Evolutionary conservation across 768 basidiomycete species (phyloP).

Genomic region (Crepidotus variabilis): DNA sequence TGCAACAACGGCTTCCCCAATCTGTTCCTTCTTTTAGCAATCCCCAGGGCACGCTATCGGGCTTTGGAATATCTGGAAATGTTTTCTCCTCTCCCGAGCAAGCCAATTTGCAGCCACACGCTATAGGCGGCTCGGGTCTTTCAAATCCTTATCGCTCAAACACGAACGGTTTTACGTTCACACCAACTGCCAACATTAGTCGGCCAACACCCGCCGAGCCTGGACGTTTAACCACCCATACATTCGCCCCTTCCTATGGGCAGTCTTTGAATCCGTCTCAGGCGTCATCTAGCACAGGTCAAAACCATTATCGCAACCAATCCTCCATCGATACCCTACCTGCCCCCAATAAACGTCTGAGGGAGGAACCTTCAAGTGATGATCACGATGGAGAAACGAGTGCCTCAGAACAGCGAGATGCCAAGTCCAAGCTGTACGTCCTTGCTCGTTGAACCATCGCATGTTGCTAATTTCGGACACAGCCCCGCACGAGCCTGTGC

Average conservation of each 20-base stretch:
- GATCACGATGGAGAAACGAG: slow-evolving; percentile 31
- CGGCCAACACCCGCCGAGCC: background rate
- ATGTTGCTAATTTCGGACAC: slow-evolving; percentile 8
- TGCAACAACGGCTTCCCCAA: background rate
- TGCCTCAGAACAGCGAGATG: slow-evolving; percentile 30
- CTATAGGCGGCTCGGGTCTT: background rate
- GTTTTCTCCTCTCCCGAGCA: background rate
- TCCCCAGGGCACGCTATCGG: background rate
- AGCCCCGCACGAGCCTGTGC: slow-evolving; percentile 58
- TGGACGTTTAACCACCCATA: background rate
- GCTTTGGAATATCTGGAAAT: background rate
- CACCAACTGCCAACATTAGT: background rate
- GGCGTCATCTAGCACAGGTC: slow-evolving; percentile 12
- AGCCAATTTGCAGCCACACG: background rate
- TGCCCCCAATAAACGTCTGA: slow-evolving; percentile 26
- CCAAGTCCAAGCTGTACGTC: slow-evolving; percentile 39
- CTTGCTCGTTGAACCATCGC: slow-evolving; percentile 5
- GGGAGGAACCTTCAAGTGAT: slow-evolving; percentile 29
- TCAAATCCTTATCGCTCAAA: background rate
- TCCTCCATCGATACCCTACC: slow-evolving; percentile 8
- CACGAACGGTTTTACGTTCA: background rate
- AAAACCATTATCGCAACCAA: slow-evolving; percentile 12
- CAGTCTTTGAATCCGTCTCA: background rate
- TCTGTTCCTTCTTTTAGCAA: slow-evolving; percentile 2
- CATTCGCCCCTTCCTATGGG: background rate